A percentile compares a stretch with the other conserved stretches of the same genome.
Conservation (phyloP, 805 yeast species). For the Tetrapisispora nanseiensis region DNA sequence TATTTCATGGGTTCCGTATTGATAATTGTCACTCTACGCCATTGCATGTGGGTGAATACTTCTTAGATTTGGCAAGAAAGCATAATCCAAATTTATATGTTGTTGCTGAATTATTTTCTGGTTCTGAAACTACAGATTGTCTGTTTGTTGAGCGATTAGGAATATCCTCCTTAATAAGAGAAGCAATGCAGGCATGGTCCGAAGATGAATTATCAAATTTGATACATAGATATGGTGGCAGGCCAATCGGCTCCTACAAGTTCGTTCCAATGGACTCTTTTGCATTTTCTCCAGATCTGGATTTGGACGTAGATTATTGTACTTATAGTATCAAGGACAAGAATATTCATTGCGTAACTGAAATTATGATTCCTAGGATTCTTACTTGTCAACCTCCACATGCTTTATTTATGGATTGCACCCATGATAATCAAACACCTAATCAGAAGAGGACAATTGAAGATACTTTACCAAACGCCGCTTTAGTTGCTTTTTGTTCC, state of each 20-base stretch:
- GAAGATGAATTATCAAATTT: conserved; percentile 77
- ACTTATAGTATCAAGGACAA: conserved; percentile 8
- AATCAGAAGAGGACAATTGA: conserved; percentile 83
- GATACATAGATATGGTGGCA: conserved; percentile 87
- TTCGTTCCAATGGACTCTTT: conserved; percentile 70
- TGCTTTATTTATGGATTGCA: conserved; percentile 94
- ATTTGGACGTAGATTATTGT: conserved; percentile 28
- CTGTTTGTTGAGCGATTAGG: conserved; percentile 86
- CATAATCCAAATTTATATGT: conserved; percentile 81
- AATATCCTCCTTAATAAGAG: conserved; percentile 80
- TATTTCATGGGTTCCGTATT: conserved; percentile 81
- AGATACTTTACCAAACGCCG: conserved; percentile 92
- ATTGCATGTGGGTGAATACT: conserved; percentile 81
- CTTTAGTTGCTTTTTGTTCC: conserved; percentile 83
- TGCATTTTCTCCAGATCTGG: conserved; percentile 51
- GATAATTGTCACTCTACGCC: conserved; percentile 98
- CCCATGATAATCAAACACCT: conserved; percentile 92
- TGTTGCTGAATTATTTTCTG: conserved; percentile 89
- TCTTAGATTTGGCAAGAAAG: conserved; percentile 78
- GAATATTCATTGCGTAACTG: conserved; percentile 36
- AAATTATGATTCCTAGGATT: conserved; percentile 56
- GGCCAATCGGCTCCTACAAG: conserved; percentile 85
- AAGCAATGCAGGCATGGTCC: conserved; percentile 95
- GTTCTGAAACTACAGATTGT: conserved; percentile 84
- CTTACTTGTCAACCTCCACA: conserved; percentile 71